Conservation (phyloP, 306 rosid species). For the Cucurbita ficifolia region DNA sequence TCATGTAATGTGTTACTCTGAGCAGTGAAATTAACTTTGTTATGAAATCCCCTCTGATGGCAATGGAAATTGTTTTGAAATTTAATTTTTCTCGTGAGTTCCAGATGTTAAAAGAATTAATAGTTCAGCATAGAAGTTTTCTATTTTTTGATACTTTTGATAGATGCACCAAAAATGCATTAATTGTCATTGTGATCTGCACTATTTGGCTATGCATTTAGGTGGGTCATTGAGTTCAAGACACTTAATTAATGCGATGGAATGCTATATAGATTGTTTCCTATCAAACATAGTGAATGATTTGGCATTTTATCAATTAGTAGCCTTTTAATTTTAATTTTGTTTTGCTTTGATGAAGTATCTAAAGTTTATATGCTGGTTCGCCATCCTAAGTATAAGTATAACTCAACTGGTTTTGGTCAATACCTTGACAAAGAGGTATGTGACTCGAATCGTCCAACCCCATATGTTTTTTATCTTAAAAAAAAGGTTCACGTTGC, state of each 20-base stretch:
- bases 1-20: slow-evolving; percentile 3
- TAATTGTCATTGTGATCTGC: background rate
- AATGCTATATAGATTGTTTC: background rate
- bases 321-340: background rate
- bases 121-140: background rate
- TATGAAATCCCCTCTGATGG: slow-evolving; percentile 45
- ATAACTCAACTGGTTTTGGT: too few relatives aligned
- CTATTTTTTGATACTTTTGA: background rate
- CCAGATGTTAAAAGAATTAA: background rate
- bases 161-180: background rate
- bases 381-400: background rate
- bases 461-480: background rate
- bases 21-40: background rate
- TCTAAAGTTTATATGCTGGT: background rate
- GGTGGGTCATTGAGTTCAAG: background rate
- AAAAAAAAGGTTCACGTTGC: background rate
- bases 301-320: background rate
- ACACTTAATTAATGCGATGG: background rate
- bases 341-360: background rate
- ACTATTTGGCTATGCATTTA: background rate
- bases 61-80: background rate
- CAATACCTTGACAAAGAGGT: background rate
- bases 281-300: background rate
- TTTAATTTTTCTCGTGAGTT: background rate
- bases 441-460: background rate